phyloP scores from a whole-genome alignment of 176 grass and related monocot species.

The Aechmea fasciata region DNA sequence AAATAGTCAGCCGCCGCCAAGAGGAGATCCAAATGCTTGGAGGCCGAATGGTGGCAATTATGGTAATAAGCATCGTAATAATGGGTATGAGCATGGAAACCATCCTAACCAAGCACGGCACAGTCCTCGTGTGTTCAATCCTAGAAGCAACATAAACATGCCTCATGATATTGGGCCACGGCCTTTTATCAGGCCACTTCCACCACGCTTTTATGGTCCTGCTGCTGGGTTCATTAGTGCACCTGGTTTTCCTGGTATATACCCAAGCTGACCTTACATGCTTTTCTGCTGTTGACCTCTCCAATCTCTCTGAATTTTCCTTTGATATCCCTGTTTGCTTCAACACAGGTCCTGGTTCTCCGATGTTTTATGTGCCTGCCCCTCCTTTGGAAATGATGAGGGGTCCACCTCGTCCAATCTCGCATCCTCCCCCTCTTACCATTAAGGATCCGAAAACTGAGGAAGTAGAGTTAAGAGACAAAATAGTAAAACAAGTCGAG shows the following conservation, averaged over 20 bases:
- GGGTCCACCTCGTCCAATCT: slow-evolving; percentile 32
- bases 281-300: background rate
- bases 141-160: slow-evolving; percentile 31
- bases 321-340: slow-evolving; percentile 14
- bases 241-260: slow-evolving; percentile 54
- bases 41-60: slow-evolving; percentile 23
- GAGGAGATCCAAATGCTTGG: slow-evolving; percentile 57
- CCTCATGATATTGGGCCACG: slow-evolving; percentile 45
- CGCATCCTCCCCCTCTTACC: slow-evolving; percentile 22
- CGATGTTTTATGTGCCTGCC: slow-evolving; percentile 60
- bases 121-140: slow-evolving; percentile 34
- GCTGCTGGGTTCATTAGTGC: slow-evolving; percentile 43
- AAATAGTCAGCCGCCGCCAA: slow-evolving; percentile 24
- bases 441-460: slow-evolving; percentile 34
- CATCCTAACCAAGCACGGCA: slow-evolving; percentile 44
- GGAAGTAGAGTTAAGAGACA: slow-evolving; percentile 39
- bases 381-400: slow-evolving; percentile 46
- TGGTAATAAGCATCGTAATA: slow-evolving; percentile 45
- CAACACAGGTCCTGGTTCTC: slow-evolving; percentile 46
- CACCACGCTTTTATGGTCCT: slow-evolving; percentile 28
- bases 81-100: slow-evolving; percentile 31
- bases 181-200: slow-evolving; percentile 49
- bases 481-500: slow-evolving; percentile 55
- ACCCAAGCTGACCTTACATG: background rate
- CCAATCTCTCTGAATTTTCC: too few species aligned